Evolutionary conservation across 305 asterid species (phyloP).

Genomic region (Withania somnifera): DNA sequence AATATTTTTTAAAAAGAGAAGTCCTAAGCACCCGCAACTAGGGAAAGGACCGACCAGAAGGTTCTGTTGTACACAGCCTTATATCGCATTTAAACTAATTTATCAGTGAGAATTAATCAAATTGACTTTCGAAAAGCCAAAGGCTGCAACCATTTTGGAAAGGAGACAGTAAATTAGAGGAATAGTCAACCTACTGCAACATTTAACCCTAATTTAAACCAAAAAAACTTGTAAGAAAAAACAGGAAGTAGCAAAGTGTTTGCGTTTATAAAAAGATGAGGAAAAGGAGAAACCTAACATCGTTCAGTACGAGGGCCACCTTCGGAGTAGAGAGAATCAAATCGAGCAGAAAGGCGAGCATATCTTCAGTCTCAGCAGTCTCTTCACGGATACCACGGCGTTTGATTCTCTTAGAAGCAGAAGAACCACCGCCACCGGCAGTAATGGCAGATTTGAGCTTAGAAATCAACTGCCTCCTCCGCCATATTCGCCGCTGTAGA

Average conservation of each 20-base stretch:
- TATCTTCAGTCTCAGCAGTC: conserved; percentile 77
- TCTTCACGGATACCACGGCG: conserved; percentile 96
- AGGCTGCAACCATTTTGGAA: too few species aligned
- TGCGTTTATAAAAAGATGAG: background rate
- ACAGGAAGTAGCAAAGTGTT: background rate
- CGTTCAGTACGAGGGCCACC: conserved; percentile 93
- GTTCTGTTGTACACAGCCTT: too few species aligned
- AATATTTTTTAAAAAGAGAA: too few species aligned
- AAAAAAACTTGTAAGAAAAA: too few species aligned
- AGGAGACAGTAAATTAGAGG: too few species aligned
- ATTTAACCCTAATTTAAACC: background rate
- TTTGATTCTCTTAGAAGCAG: conserved; percentile 78
- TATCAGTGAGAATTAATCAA: too few species aligned
- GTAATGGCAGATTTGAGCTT: conserved; percentile 81
- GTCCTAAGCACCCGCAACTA: too few species aligned
- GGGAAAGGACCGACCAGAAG: too few species aligned
- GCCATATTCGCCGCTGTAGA: conserved; percentile 39
- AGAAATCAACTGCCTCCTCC: conserved; percentile 83
- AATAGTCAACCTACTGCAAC: background rate
- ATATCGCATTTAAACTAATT: too few species aligned
- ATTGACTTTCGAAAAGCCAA: too few species aligned
- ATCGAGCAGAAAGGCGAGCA: conserved; percentile 80
- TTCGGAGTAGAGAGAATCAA: conserved; percentile 71
- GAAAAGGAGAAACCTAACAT: conserved; percentile 38
- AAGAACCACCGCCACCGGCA: conserved; percentile 40